A percentile compares a stretch with the other conserved stretches of the same genome.
Conservation (phyloP, 768 basidiomycete genomes). For the Holtermanniella nyarrowii region DNA sequence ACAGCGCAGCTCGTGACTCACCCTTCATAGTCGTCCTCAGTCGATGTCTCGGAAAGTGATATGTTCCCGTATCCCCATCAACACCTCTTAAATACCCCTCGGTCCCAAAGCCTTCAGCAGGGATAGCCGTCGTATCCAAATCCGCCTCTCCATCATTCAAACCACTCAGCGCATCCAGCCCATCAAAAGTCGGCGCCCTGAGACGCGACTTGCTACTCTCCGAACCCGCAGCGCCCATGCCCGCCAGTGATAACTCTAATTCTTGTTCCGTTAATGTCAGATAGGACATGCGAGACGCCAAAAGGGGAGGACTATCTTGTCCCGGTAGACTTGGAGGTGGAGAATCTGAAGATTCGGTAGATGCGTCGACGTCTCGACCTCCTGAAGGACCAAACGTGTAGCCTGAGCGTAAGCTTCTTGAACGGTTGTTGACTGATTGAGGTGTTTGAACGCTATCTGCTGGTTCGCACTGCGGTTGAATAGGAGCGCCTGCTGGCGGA, state of each 20-base stretch:
- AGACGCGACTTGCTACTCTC: background rate
- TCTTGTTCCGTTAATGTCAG: too few relatives aligned
- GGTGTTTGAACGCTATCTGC: too few relatives aligned
- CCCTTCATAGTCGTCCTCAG: slow-evolving; percentile 37
- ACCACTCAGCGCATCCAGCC: slow-evolving; percentile 32
- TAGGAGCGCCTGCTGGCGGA: too few relatives aligned
- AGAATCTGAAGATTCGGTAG: too few relatives aligned
- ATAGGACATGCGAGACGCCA: background rate
- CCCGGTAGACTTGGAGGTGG: too few relatives aligned
- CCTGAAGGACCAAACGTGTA: too few relatives aligned
- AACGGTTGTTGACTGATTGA: too few relatives aligned
- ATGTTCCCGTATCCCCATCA: slow-evolving; percentile 33
- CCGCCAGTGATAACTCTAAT: too few relatives aligned
- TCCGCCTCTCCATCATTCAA: slow-evolving; percentile 41
- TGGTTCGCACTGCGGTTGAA: too few relatives aligned
- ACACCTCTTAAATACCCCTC: slow-evolving; percentile 29
- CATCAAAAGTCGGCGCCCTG: too few relatives aligned
- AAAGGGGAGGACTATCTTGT: background rate
- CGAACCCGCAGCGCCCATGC: background rate
- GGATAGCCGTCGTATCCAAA: slow-evolving; percentile 35
- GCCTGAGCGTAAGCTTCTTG: too few relatives aligned
- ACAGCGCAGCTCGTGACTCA: slow-evolving; percentile 14
- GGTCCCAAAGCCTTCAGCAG: slow-evolving; percentile 27
- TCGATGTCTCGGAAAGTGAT: slow-evolving; percentile 41
- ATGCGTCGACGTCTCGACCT: too few relatives aligned